Evolutionary conservation across 2,329 filamentous ascomycete genomes (phyloP).

Genomic region (Aurifilum marmelostoma): DNA sequence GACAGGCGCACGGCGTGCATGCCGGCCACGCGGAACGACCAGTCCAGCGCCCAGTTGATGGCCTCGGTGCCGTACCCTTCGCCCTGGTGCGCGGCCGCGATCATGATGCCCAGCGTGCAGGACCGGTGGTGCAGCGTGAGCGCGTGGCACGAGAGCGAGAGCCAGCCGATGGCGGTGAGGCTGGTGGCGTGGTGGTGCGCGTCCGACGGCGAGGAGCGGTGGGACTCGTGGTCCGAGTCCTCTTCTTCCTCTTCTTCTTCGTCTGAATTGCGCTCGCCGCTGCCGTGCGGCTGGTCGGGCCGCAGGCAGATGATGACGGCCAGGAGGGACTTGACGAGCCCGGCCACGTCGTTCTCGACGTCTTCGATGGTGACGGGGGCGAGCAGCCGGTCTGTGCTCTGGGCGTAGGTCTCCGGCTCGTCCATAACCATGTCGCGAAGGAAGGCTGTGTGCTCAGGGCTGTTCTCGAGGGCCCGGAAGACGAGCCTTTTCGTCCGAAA

Average conservation of each 20-base stretch:
- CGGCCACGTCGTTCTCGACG: slow-evolving; percentile 17
- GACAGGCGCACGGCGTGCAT: slow-evolving; percentile 48
- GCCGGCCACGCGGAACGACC: slow-evolving; percentile 48
- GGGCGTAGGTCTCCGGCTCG: slow-evolving; percentile 25
- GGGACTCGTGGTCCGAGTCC: not conserved
- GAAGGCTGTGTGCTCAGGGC: slow-evolving; percentile 21
- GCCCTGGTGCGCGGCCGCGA: slow-evolving; percentile 22
- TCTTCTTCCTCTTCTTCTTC: slow-evolving; percentile 5
- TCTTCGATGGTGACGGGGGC: slow-evolving; percentile 25
- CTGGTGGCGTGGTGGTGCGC: not conserved
- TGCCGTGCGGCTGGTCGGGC: not conserved
- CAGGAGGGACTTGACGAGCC: slow-evolving; percentile 18
- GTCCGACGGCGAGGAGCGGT: not conserved
- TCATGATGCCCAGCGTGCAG: slow-evolving; percentile 23
- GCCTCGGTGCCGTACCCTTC: slow-evolving; percentile 50
- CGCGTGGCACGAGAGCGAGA: slow-evolving; percentile 20
- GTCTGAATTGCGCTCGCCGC: not conserved
- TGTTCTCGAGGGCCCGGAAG: slow-evolving; percentile 26
- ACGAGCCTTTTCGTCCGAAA: slow-evolving; percentile 24
- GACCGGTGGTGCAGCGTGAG: slow-evolving; percentile 21
- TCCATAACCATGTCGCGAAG: slow-evolving; percentile 22
- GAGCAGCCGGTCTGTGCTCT: slow-evolving; percentile 12
- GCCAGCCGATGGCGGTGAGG: slow-evolving; percentile 22
- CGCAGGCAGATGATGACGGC: slow-evolving; percentile 23
- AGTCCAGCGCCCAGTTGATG: slow-evolving; percentile 50